Percentiles rank a stretch among this genome's conserved stretches.
phyloP scores from a whole-genome alignment of 257 asterid genomes.

The Perilla frutescens region DNA sequence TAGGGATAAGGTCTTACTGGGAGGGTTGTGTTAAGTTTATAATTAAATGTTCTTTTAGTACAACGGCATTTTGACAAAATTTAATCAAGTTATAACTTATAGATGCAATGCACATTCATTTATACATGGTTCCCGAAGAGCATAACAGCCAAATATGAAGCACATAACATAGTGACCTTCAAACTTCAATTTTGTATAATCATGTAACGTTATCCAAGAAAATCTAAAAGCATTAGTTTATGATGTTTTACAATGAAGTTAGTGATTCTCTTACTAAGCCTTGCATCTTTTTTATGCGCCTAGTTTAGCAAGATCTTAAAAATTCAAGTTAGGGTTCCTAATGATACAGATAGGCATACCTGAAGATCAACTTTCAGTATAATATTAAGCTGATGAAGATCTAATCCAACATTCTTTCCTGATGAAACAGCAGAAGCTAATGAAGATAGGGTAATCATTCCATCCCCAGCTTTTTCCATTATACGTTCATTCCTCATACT shows the following conservation, averaged over 20 bases:
- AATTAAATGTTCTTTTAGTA: neutral
- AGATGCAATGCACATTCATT: neutral
- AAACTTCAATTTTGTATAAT: conserved; percentile 11
- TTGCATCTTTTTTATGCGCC: conserved; percentile 5
- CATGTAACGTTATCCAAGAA: neutral
- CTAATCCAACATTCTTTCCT: conserved; percentile 80
- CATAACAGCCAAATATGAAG: neutral
- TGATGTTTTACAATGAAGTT: neutral
- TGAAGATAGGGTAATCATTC: conserved; percentile 89
- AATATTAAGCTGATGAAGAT: conserved; percentile 90
- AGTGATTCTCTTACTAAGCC: conserved; percentile 1
- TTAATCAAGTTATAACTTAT: neutral
- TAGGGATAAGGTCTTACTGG: neutral
- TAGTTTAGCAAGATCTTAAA: neutral
- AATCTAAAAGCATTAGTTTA: neutral
- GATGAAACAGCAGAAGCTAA: conserved; percentile 90
- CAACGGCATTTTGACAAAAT: neutral
- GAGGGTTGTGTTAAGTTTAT: neutral
- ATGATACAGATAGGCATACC: conserved; percentile 53
- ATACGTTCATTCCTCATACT: conserved; percentile 77
- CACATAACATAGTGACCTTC: neutral
- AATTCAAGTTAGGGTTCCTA: conserved; percentile 10
- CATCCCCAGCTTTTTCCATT: conserved; percentile 94
- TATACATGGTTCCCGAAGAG: neutral
- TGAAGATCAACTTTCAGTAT: conserved; percentile 95